phyloP scores from a whole-genome alignment of 805 yeast species.

The Candida koratica region DNA sequence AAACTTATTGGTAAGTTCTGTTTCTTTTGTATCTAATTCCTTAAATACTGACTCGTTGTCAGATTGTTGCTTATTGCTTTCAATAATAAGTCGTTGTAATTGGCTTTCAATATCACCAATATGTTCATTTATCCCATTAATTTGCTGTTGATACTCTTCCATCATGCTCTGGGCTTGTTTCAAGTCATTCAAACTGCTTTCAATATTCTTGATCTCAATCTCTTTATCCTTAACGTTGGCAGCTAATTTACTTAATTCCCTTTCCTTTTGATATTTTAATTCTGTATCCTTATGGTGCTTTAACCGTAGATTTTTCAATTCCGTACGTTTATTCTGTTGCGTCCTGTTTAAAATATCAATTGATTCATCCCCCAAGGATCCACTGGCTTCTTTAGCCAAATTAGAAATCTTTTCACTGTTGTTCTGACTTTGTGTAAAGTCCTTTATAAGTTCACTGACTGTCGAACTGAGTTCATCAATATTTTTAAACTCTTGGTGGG shows the following conservation, averaged over 20 bases:
- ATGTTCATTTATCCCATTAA: slow-evolving; percentile 30
- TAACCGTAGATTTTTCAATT: slow-evolving; percentile 40
- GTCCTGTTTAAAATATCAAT: slow-evolving; percentile 45
- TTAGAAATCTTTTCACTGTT: slow-evolving; percentile 24
- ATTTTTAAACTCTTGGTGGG: slow-evolving; percentile 6
- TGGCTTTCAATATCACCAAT: slow-evolving; percentile 17
- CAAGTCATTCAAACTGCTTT: slow-evolving; percentile 46
- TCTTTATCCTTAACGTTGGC: slow-evolving; percentile 50
- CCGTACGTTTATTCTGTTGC: slow-evolving; percentile 34
- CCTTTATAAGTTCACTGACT: slow-evolving; percentile 19
- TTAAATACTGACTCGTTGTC: slow-evolving; percentile 8
- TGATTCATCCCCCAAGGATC: slow-evolving; percentile 26
- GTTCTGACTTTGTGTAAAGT: slow-evolving; percentile 31
- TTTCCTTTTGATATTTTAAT: slow-evolving; percentile 42
- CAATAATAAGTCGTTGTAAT: slow-evolving; percentile 6
- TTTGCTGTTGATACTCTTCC: slow-evolving; percentile 12
- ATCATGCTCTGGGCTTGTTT: slow-evolving; percentile 10
- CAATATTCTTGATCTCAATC: slow-evolving; percentile 50
- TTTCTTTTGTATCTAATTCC: slow-evolving; percentile 8
- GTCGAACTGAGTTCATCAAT: slow-evolving; percentile 9
- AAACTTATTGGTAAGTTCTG: neutral
- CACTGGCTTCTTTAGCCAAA: slow-evolving; percentile 31
- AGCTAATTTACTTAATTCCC: slow-evolving; percentile 45
- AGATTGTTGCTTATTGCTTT: slow-evolving; percentile 12
- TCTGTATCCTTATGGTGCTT: slow-evolving; percentile 28